A percentile compares a stretch with the other conserved stretches of the same genome.
Evolutionary conservation across 176 grass and related monocot species (phyloP).

Genomic region (Tillandsia fasciculata): DNA sequence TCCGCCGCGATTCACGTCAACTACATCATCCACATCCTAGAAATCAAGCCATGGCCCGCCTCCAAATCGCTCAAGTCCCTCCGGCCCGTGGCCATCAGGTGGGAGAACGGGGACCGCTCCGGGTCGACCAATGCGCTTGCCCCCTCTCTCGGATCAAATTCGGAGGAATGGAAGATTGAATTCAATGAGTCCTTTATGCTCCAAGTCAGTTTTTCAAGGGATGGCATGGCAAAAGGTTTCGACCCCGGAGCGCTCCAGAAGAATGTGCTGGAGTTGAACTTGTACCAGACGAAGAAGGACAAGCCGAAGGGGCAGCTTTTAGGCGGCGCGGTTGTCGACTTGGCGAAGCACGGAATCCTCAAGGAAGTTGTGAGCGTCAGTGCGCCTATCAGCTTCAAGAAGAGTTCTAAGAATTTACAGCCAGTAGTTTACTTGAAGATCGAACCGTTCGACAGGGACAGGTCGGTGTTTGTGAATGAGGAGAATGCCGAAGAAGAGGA

Average conservation of each 20-base stretch:
- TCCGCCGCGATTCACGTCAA: slow-evolving; percentile 45
- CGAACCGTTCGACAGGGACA: slow-evolving; percentile 48
- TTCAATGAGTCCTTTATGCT: slow-evolving; percentile 89
- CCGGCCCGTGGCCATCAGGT: slow-evolving; percentile 62
- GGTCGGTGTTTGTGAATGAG: slow-evolving; percentile 44
- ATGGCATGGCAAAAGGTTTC: slow-evolving; percentile 50
- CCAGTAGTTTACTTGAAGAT: slow-evolving; percentile 72
- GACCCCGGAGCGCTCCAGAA: slow-evolving; percentile 54
- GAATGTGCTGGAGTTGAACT: slow-evolving; percentile 83
- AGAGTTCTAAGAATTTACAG: slow-evolving; percentile 53
- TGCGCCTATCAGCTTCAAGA: slow-evolving; percentile 68
- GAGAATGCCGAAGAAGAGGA: slow-evolving; percentile 67
- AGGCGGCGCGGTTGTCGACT: slow-evolving; percentile 59
- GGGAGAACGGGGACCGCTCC: slow-evolving; percentile 69
- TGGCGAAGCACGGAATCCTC: slow-evolving; percentile 77
- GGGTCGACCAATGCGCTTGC: slow-evolving; percentile 51
- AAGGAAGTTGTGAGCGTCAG: slow-evolving; percentile 46
- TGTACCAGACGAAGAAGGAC: slow-evolving; percentile 81
- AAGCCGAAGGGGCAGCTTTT: slow-evolving; percentile 87
- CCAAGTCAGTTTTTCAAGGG: slow-evolving; percentile 65
- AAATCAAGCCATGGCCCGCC: slow-evolving; percentile 93
- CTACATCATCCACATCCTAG: slow-evolving; percentile 75
- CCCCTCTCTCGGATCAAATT: slow-evolving; percentile 39
- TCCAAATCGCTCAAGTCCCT: slow-evolving; percentile 79
- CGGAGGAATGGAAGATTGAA: slow-evolving; percentile 46